Base-by-base conservation (phyloP, 176 grass and related monocot genomes). In the Pontederia crassipes region DNA sequence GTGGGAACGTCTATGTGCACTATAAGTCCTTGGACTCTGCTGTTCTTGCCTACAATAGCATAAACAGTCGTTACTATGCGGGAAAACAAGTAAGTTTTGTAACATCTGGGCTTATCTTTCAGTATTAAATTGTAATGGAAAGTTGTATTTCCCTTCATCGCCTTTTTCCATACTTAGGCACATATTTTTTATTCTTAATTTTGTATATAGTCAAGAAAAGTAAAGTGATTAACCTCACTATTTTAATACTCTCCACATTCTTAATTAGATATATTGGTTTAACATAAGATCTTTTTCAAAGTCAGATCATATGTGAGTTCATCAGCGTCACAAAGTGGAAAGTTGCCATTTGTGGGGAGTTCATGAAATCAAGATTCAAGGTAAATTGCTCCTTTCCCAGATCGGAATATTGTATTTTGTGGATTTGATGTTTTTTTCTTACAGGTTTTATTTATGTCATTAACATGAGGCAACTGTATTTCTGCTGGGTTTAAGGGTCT, bases 361-460 rank as follows among this genome's bases (percentile, higher is more conserved):
- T 81, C 77, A 92, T 92, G 93, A 88, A 89, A 56, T 83, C 87
- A 69, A 91, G 84, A 72, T 77, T 92, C 52, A 98, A 98, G 87
- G 93, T 98, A 79, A 32, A 57, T 75, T 13, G 27, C 4, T 24
- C 12, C 47, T 61, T 67, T 71, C 53, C 49, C 59, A 53, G 50
- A 28, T 24, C 20, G 20, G 20, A 24, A 24, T 24, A 24, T 24
- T 24, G 20, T 24, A 24, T 24, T 24, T 24, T 24, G 20, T 24
- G 20, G 20, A 24, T 24, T 24, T 24, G 20, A 24, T 24, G 20
- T 24, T 24, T 24, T 24, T 24, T 24, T 24, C 20, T 24, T 24
- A 24, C 20, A 24, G 20, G 20, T 24, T 24, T 24, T 24, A 24
- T 24, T 24, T 24, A 1, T 24, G 20, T 1, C 20, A 24, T 24